Evolutionary conservation across 2,329 filamentous ascomycete species (phyloP).

Genomic region (Lasiodiplodia citricola): DNA sequence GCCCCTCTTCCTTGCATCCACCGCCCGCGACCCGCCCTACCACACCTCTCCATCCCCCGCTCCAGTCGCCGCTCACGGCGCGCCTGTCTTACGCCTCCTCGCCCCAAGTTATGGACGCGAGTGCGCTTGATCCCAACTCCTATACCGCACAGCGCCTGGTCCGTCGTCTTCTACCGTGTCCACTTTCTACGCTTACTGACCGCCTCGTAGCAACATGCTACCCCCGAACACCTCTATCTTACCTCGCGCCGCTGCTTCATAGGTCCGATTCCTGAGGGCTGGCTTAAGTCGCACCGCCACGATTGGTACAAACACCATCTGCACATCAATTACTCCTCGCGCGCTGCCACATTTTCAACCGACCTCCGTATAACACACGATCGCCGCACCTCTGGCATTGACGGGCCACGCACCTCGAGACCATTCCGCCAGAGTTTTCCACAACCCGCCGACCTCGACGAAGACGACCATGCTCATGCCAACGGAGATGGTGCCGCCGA

Average conservation of each 20-base stretch:
- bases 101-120: constrained; percentile 17
- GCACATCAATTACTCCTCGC: constrained; percentile 50
- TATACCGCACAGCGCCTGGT: constrained; percentile 59
- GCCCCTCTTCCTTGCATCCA: constrained; percentile 1
- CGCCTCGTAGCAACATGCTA: constrained; percentile 60
- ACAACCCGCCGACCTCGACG: constrained; percentile 45
- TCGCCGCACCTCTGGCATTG: constrained; percentile 49
- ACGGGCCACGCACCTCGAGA: constrained; percentile 46
- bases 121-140: constrained; percentile 45
- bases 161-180: neutral
- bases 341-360: constrained; percentile 58
- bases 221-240: constrained; percentile 65
- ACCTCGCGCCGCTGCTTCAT: constrained; percentile 69
- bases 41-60: neutral
- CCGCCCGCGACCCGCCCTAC: neutral
- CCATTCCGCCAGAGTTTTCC: constrained; percentile 49
- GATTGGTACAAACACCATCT: constrained; percentile 65
- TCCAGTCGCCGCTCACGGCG: constrained; percentile 1
- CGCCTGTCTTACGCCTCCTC: constrained; percentile 13
- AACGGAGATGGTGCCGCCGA: constrained; percentile 11
- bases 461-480: constrained; percentile 35
- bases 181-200: constrained; percentile 24
- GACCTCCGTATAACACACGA: constrained; percentile 51
- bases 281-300: constrained; percentile 67
- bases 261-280: constrained; percentile 68